These are phyloP conservation scores for Raffaelea arxii DNA, from an alignment of 2,329 filamentous ascomycete genomes.

Conservation along the genomic window DNA sequence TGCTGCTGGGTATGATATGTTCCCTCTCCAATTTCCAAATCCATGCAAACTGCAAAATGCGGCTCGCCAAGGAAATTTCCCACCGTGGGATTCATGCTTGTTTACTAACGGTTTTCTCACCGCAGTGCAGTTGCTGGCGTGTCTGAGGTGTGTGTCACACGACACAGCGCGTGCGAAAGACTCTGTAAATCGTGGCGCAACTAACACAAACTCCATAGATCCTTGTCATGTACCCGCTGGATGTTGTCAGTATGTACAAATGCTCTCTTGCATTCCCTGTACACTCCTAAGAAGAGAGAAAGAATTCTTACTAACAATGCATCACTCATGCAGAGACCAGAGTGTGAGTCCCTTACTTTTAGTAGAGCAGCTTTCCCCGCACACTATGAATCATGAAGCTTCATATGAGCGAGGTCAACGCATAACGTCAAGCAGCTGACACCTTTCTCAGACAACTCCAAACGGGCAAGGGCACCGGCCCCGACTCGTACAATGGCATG, in stretches of 20 bases:
- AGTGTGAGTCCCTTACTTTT: slow-evolving; percentile 11
- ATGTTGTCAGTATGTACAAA: slow-evolving; percentile 80
- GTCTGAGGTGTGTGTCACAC: slow-evolving; percentile 64
- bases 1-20: slow-evolving; percentile 56
- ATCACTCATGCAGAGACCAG: slow-evolving; percentile 11
- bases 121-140: slow-evolving; percentile 86
- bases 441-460: slow-evolving; percentile 65
- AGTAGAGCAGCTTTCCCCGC: too few species aligned
- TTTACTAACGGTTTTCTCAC: neutral
- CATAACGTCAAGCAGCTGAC: neutral
- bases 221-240: slow-evolving; percentile 92
- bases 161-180: neutral
- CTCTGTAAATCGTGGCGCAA: neutral
- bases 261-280: too few species aligned
- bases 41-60: too few species aligned
- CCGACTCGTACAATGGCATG: slow-evolving; percentile 93
- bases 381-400: too few species aligned
- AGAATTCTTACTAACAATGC: slow-evolving; percentile 17
- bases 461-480: slow-evolving; percentile 60
- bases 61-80: too few species aligned
- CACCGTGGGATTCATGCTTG: neutral
- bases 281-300: too few species aligned
- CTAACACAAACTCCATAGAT: slow-evolving; percentile 45
- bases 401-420: too few species aligned
- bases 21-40: too few species aligned